phyloP scores from a whole-genome alignment of 495 filamentous ascomycete species.

The Tetracladium setigerum region DNA sequence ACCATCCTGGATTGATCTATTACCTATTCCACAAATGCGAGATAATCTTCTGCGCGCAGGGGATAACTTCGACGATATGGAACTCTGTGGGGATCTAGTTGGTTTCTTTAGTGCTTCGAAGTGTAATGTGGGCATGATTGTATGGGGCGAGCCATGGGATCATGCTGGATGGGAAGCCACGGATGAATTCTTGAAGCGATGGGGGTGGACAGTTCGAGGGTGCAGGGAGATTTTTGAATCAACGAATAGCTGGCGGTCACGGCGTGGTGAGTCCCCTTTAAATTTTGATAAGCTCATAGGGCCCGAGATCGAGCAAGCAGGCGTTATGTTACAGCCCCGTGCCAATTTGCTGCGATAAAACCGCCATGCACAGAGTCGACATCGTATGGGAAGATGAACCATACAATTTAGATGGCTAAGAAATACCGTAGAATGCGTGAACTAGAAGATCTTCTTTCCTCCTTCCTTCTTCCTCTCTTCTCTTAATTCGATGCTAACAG shows the following conservation, averaged over 20 bases:
- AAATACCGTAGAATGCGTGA: no score
- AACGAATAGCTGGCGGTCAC: constrained; percentile 19
- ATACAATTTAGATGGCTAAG: no score
- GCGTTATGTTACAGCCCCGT: no score
- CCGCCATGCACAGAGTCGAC: no score
- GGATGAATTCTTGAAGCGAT: constrained; percentile 13
- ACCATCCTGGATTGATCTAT: constrained; percentile 21
- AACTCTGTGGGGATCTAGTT: constrained; percentile 9
- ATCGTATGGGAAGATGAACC: no score
- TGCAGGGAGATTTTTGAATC: constrained; percentile 16
- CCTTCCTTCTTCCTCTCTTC: no score
- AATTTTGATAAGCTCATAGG: constrained; percentile 6
- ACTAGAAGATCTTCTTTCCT: no score
- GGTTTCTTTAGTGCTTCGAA: constrained; percentile 2
- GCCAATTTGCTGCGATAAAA: no score
- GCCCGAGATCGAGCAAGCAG: no score
- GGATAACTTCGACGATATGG: constrained; percentile 4
- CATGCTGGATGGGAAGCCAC: constrained; percentile 19
- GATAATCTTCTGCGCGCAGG: constrained; percentile 17
- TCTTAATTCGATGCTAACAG: no score
- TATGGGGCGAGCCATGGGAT: constrained; percentile 23
- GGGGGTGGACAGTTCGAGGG: constrained; percentile 19
- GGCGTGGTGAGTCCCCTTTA: constrained; percentile 18
- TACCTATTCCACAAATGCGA: constrained; percentile 19
- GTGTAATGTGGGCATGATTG: constrained; percentile 6